Evolutionary conservation across 805 yeast genomes (phyloP), one percentile per base, ranked within the genome.

Genomic region (Monosporozyma unispora): DNA sequence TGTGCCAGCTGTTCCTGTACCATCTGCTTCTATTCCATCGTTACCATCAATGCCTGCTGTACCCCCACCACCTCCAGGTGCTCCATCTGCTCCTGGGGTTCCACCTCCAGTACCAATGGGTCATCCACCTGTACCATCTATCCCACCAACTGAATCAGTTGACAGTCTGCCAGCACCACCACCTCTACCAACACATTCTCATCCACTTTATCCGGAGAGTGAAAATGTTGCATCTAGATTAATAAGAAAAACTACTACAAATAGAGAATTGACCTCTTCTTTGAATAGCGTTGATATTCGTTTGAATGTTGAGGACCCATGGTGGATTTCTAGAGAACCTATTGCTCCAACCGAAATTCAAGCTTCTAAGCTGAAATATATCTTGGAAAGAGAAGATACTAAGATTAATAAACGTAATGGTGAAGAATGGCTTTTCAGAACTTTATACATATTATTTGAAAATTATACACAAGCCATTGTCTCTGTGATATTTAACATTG

Each of bases 381-480:
- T 78, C 16, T 80, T 66, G 62, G 96, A 88, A 62, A 75, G 80
- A 21, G 96, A 88, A 50, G 77, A 79, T 25, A 70, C 74, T 50
- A 59, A 61, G 12, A 68, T 82, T 7, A 55, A 55, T 12, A 85
- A 84, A 58, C 77, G 96, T 55, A 78, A 79, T 11, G 78, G 78
- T 22, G 69, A 79, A 40, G 54, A 52, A 2, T 53, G 69, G 48
- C 67, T 72, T 4, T 71, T 77, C 53, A 73, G 84, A 48, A 89
- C 84, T 54, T 80, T 84, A 54, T 87, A 87, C 60, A 72, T 88
- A 12, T 66, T 89, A 39, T 82, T 80, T 64, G 80, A 77, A 52
- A 95, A 87, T 61, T 80, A 83, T 55, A 78, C 93, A 1, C 87
- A 82, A 56, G 70, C 81, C 3, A 68, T 77, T 1, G 67, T 87